Conservation (phyloP, 2,329 filamentous ascomycete genomes). For the Claviceps quebecensis region DNA sequence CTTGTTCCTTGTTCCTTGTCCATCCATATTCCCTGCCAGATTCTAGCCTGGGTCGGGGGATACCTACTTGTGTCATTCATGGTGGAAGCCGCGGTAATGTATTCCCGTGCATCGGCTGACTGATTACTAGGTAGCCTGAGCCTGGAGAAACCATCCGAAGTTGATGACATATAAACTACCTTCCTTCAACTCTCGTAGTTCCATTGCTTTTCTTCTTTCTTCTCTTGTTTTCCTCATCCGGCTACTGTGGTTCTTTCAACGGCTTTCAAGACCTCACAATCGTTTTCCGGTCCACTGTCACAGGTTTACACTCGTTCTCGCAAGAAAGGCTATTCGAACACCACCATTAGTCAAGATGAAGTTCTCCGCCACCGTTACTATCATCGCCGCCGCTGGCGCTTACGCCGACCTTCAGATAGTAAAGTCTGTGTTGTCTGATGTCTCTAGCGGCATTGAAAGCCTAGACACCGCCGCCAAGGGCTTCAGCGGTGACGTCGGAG, state of each 20-base stretch:
- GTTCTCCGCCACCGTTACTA: conserved; percentile 8
- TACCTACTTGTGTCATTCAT: background rate
- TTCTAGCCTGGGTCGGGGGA: background rate
- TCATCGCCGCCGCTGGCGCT: conserved; percentile 7
- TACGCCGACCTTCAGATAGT: conserved; percentile 8
- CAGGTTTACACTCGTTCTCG: conserved; percentile 7
- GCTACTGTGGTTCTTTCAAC: background rate
- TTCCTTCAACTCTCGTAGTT: background rate
- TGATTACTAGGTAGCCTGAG: background rate
- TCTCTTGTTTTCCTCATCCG: background rate
- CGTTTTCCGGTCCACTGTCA: conserved; percentile 1
- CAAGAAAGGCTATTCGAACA: background rate
- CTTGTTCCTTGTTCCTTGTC: background rate
- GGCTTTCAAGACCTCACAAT: background rate
- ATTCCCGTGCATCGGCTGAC: background rate
- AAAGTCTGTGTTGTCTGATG: conserved; percentile 5
- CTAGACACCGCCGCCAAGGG: conserved; percentile 12
- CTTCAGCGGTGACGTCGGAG: conserved; percentile 12
- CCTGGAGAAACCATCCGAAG: background rate
- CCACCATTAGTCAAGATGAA: conserved; percentile 8
- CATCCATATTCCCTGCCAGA: background rate
- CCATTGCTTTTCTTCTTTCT: background rate
- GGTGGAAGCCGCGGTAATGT: conserved; percentile 1
- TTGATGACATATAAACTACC: conserved; percentile 5
- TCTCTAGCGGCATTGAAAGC: conserved; percentile 8